Conservation (phyloP, 2,329 filamentous ascomycete genomes). For the Tolypocladium ovalisporum region DNA sequence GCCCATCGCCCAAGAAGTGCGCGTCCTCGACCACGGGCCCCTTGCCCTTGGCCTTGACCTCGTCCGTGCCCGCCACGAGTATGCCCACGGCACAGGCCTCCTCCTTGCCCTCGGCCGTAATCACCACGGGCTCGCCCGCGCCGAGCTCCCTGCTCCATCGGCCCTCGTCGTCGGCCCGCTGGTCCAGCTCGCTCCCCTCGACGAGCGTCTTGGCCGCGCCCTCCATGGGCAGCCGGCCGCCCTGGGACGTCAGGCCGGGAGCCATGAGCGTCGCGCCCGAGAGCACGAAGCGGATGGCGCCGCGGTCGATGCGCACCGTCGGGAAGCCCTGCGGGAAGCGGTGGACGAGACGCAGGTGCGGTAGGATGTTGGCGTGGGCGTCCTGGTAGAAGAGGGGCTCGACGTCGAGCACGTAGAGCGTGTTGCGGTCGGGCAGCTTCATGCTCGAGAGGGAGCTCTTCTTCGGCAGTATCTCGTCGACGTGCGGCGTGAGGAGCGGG, state of each 20-base stretch:
- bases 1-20: conserved; percentile 86
- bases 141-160: conserved; percentile 57
- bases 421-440: conserved; percentile 85
- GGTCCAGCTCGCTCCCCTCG: conserved; percentile 32
- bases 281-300: conserved; percentile 93
- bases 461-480: conserved; percentile 92
- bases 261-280: conserved; percentile 93
- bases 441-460: conserved; percentile 83
- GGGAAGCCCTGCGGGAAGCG: conserved; percentile 78
- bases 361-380: conserved; percentile 63
- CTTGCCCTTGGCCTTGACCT: conserved; percentile 91
- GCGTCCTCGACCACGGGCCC: conserved; percentile 88
- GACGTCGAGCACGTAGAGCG: conserved; percentile 72
- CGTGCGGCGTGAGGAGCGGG: conserved; percentile 73
- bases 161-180: conserved; percentile 35
- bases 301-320: conserved; percentile 81
- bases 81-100: conserved; percentile 82
- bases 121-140: conserved; percentile 74
- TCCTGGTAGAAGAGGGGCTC: conserved; percentile 86
- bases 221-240: conserved; percentile 63
- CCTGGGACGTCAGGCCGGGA: conserved; percentile 75
- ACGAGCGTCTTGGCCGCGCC: conserved; percentile 19
- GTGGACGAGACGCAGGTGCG: conserved; percentile 83
- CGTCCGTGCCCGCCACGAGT: conserved; percentile 73
- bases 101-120: conserved; percentile 88